phyloP scores from a whole-genome alignment of 75 land plant species.

The Selaginella moellendorffii region DNA sequence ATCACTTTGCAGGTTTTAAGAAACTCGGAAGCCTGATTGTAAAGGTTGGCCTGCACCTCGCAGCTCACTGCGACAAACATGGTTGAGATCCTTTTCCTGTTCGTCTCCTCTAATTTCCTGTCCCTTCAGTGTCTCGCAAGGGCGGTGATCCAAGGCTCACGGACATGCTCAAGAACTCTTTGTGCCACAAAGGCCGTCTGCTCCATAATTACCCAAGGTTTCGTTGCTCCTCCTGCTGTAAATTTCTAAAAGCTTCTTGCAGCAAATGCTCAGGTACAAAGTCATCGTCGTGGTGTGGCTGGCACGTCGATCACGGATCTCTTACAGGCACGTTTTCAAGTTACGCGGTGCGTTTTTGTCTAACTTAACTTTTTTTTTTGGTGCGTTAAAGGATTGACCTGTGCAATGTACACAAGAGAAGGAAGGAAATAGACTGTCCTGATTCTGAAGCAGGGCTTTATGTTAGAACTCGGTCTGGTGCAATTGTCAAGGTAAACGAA shows the following conservation, averaged over 20 bases:
- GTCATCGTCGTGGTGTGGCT: slow-evolving; percentile 87
- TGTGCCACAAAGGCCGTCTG: slow-evolving; percentile 85
- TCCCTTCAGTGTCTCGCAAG: not conserved
- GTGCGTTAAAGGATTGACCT: slow-evolving; percentile 75
- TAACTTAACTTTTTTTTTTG: too few species aligned
- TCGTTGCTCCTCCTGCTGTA: too few species aligned
- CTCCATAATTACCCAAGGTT: slow-evolving; percentile 67
- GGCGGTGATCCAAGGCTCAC: slow-evolving; percentile 30
- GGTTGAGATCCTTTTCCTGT: slow-evolving; percentile 26
- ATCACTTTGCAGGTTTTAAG: slow-evolving; percentile 56
- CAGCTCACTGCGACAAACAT: slow-evolving; percentile 89
- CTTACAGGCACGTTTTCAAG: slow-evolving; percentile 76
- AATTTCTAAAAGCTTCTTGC: slow-evolving; percentile 12
- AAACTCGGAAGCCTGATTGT: slow-evolving; percentile 74
- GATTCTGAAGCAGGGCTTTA: slow-evolving; percentile 79
- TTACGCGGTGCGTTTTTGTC: too few species aligned
- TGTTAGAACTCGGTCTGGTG: slow-evolving; percentile 45
- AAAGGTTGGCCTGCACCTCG: slow-evolving; percentile 69
- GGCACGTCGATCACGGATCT: slow-evolving; percentile 97
- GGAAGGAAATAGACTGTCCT: slow-evolving; percentile 51
- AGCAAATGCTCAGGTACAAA: slow-evolving; percentile 8
- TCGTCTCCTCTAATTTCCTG: not conserved
- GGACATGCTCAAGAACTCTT: slow-evolving; percentile 44
- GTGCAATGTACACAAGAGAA: slow-evolving; percentile 67
- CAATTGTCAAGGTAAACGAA: slow-evolving; percentile 57